phyloP scores from a whole-genome alignment of 208 protist genomes.

The Leishmania aethiopica region DNA sequence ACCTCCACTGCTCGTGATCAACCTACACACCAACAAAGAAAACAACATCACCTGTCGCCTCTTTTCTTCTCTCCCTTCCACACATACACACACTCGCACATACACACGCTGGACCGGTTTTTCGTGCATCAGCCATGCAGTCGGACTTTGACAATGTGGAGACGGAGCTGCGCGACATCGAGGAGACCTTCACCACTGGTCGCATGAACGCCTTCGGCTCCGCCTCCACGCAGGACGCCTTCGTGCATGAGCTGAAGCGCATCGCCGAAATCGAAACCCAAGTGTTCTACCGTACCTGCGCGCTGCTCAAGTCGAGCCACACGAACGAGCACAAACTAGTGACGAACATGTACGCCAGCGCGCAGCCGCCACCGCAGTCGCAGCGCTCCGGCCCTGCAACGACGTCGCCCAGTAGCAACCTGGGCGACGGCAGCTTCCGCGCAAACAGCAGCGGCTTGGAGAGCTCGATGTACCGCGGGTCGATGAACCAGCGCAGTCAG shows the following conservation, averaged over 20 bases:
- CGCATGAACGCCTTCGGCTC: slow-evolving; percentile 88
- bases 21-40: no score
- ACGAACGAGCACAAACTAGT: slow-evolving; percentile 59
- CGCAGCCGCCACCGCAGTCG: slow-evolving; percentile 40
- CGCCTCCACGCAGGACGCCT: slow-evolving; percentile 61
- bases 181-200: slow-evolving; percentile 79
- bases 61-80: neutral
- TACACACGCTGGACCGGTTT: neutral
- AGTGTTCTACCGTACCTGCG: slow-evolving; percentile 84
- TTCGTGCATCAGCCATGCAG: slow-evolving; percentile 39
- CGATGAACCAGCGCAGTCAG: neutral
- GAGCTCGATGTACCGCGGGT: slow-evolving; percentile 15
- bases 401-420: slow-evolving; percentile 10
- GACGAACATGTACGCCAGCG: slow-evolving; percentile 71
- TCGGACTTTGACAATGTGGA: slow-evolving; percentile 77
- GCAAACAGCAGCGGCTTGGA: slow-evolving; percentile 37
- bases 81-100: neutral
- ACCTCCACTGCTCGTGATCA: neutral
- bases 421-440: slow-evolving; percentile 28
- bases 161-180: slow-evolving; percentile 82
- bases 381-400: slow-evolving; percentile 22
- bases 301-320: slow-evolving; percentile 69
- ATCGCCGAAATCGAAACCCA: slow-evolving; percentile 88
- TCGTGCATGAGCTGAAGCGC: slow-evolving; percentile 71
- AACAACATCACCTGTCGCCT: no score